Base-by-base conservation (phyloP, 768 basidiomycete genomes). In the Pulveroboletus sp. region DNA sequence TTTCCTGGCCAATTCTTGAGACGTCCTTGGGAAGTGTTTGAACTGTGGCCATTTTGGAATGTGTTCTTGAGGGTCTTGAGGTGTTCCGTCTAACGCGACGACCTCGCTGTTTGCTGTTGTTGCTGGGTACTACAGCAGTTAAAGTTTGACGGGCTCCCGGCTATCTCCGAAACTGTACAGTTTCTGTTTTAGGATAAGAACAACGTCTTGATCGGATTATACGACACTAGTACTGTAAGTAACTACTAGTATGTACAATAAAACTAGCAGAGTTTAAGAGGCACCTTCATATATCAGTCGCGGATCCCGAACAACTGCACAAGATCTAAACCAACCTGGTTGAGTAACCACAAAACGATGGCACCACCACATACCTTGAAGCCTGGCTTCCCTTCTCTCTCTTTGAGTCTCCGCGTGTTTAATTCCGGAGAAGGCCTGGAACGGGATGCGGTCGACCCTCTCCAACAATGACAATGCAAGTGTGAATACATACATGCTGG, bases 341-440 rank as follows among this genome's bases (percentile, higher is more conserved):
- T 19, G 24, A 49, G 17, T 37, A 10, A 29, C 38, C 14, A 44
- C 37, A 40, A 39, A 43, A 16, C 23, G 32, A 21, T 24, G n/a
- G 14, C 11, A 17, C 4, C 20, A 43, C 36, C 37, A 59, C 69
- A 44, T 47, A 83, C 90, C 90, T 76, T 91, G 86, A 35, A 92
- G 68, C 52, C 89, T 77, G 2, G 90, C 89, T 67, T 93, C 85
- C 62, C 81, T 83, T 68, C 82, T 87, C 56, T 89, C 81, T 29
- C 84, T 78, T 47, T 78, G 80, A 0, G 84, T 89, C 60, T 93
- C 90, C 9, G 75, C 84, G 35, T 75, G 76, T 58, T 85, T 85
- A 60, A 83, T 87, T 1, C 89, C 91, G 31, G 89, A 87, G 66
- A 94, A 94, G 1, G 92, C 91, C 89, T 93, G 49, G 27, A 40